Conservation (phyloP, 73 alveolate genomes). For the Loxodes magnus region DNA sequence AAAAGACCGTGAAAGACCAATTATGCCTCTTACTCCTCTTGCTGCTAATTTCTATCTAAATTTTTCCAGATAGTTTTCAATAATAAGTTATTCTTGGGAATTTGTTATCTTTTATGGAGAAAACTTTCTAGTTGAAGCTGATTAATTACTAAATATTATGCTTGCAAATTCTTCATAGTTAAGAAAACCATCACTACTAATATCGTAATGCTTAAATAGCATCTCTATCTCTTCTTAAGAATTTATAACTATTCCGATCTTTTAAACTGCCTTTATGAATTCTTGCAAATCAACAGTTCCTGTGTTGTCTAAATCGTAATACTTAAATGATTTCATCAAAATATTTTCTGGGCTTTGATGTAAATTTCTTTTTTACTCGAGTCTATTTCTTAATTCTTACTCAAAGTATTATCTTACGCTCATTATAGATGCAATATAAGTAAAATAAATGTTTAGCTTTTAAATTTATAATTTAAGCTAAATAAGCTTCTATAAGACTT, state of each 20-base stretch:
- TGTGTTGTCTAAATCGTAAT: conserved; percentile 70
- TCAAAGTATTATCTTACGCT: no score
- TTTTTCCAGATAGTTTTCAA: conserved; percentile 10
- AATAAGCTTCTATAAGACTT: no score
- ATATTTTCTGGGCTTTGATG: conserved; percentile 65
- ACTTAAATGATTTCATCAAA: conserved; percentile 70
- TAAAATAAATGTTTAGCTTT: no score
- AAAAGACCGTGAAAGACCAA: conserved; percentile 52
- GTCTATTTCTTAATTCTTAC: conserved; percentile 63
- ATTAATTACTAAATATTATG: conserved; percentile 21
- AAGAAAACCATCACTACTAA: conserved; percentile 31
- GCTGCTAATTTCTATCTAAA: conserved; percentile 37
- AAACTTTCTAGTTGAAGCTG: no score
- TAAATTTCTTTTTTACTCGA: conserved; percentile 46
- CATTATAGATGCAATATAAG: no score
- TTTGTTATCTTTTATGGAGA: background rate
- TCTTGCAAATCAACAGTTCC: conserved; percentile 60
- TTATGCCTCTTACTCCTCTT: conserved; percentile 65
- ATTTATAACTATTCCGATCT: conserved; percentile 49
- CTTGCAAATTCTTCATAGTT: conserved; percentile 49
- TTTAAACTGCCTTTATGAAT: conserved; percentile 62
- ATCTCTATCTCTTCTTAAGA: conserved; percentile 9
- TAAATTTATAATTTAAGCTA: no score
- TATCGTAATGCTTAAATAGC: conserved; percentile 34
- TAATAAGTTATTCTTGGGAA: background rate